Percentiles rank a stretch among this genome's conserved stretches.
phyloP scores from a whole-genome alignment of 768 basidiomycete species.

The Royoungia palumana region DNA sequence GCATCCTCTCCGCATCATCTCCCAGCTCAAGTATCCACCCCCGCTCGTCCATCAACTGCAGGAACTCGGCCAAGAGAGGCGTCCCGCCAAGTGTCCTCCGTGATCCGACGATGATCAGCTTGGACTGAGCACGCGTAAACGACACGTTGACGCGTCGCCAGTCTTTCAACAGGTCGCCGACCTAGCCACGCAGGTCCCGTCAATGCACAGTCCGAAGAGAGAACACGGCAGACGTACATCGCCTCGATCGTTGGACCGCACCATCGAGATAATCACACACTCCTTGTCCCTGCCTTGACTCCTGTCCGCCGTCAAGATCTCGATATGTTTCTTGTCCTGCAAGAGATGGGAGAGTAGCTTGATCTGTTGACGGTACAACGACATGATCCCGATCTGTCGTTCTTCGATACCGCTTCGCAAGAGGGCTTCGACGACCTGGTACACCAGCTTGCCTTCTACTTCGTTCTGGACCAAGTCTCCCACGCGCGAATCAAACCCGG shows the following conservation, averaged over 20 bases:
- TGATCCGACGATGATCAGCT: conserved; percentile 90
- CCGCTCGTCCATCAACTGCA: conserved; percentile 66
- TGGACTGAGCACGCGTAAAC: conserved; percentile 88
- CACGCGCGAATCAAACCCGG: conserved; percentile 74
- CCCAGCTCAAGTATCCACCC: conserved; percentile 70
- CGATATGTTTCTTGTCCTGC: conserved; percentile 53
- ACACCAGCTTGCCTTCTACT: conserved; percentile 66
- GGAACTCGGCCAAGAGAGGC: conserved; percentile 68
- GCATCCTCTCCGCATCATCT: conserved; percentile 49
- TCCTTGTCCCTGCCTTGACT: conserved; percentile 97
- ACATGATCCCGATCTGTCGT: conserved; percentile 81
- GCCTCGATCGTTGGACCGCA: conserved; percentile 77
- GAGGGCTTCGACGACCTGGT: conserved; percentile 67
- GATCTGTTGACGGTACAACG: conserved; percentile 93
- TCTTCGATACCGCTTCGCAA: conserved; percentile 59
- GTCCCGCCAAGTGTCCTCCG: conserved; percentile 65
- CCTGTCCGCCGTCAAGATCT: conserved; percentile 88
- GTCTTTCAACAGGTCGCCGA: conserved; percentile 91
- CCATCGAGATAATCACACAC: conserved; percentile 89
- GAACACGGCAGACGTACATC: conserved; percentile 47
- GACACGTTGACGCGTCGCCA: conserved; percentile 97
- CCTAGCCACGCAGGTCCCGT: conserved; percentile 38
- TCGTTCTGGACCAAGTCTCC: conserved; percentile 92
- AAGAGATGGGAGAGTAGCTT: conserved; percentile 77
- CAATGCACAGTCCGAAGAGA: neutral